These are phyloP conservation scores for Delonix regia DNA, from an alignment of 306 rosid species.

Conservation along the genomic window DNA sequence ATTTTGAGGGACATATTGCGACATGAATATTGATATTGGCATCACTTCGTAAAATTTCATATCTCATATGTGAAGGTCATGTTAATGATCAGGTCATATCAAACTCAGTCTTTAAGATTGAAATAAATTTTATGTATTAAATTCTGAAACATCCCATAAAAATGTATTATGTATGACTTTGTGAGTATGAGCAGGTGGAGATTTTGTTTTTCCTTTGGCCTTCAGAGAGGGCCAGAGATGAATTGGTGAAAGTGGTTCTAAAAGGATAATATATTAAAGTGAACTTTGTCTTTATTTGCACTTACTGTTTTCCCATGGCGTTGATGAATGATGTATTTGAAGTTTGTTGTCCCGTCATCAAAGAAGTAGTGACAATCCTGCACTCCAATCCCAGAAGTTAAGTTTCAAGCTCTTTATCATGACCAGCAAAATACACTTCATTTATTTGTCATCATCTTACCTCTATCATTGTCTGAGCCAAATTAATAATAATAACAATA, in stretches of 20 bases:
- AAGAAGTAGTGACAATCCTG: slow-evolving; percentile 56
- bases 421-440: background rate
- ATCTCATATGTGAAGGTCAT: background rate
- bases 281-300: background rate
- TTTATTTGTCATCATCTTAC: background rate
- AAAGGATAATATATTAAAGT: background rate
- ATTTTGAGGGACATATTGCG: too few relatives aligned
- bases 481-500: background rate
- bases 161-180: background rate
- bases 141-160: background rate
- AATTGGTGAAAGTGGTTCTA: background rate
- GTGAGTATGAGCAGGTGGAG: background rate
- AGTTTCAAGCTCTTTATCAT: background rate
- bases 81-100: background rate
- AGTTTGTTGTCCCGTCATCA: slow-evolving; percentile 52
- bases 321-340: slow-evolving; percentile 33
- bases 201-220: too few relatives aligned
- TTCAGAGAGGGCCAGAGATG: too few relatives aligned
- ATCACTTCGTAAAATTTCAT: too few relatives aligned
- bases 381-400: slow-evolving; percentile 1
- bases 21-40: too few relatives aligned
- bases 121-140: background rate
- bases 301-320: slow-evolving; percentile 56
- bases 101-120: background rate
- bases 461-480: background rate